phyloP scores from a whole-genome alignment of 805 yeast genomes.

The Candida montana region DNA sequence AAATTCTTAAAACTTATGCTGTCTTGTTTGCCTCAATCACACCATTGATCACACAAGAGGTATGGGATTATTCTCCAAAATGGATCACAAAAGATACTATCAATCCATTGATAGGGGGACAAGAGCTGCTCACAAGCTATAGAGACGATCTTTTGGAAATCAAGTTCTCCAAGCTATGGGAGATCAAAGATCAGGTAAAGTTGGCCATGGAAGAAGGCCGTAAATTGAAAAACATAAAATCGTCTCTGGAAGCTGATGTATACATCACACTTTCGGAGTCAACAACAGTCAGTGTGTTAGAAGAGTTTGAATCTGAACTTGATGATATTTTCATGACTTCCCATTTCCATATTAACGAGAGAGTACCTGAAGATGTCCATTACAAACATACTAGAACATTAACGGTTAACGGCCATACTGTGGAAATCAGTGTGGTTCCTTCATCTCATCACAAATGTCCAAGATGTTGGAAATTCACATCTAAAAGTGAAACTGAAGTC shows the following conservation, averaged over 20 bases:
- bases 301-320: conserved; percentile 34
- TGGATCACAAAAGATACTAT: conserved; percentile 17
- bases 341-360: conserved; percentile 36
- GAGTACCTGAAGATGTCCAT: conserved; percentile 8
- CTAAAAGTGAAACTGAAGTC: conserved; percentile 44
- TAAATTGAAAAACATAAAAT: conserved; percentile 39
- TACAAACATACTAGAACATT: conserved; percentile 29
- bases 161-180: conserved; percentile 41
- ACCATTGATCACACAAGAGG: conserved; percentile 85
- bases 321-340: conserved; percentile 64
- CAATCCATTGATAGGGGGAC: conserved; percentile 18
- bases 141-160: conserved; percentile 31
- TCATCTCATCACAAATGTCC: conserved; percentile 68
- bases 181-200: conserved; percentile 44
- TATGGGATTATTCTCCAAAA: conserved; percentile 56
- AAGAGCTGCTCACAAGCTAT: conserved; percentile 22
- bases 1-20: conserved; percentile 56
- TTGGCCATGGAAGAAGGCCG: conserved; percentile 53
- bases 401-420: conserved; percentile 24
- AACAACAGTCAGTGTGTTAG: conserved; percentile 10
- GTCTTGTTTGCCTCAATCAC: conserved; percentile 72
- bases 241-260: conserved; percentile 56
- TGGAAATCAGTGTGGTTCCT: conserved; percentile 36
- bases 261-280: conserved; percentile 26
- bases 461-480: conserved; percentile 84